Conservation (phyloP, 1,284 basidiomycete species). For the Ganoderma lucidum region DNA sequence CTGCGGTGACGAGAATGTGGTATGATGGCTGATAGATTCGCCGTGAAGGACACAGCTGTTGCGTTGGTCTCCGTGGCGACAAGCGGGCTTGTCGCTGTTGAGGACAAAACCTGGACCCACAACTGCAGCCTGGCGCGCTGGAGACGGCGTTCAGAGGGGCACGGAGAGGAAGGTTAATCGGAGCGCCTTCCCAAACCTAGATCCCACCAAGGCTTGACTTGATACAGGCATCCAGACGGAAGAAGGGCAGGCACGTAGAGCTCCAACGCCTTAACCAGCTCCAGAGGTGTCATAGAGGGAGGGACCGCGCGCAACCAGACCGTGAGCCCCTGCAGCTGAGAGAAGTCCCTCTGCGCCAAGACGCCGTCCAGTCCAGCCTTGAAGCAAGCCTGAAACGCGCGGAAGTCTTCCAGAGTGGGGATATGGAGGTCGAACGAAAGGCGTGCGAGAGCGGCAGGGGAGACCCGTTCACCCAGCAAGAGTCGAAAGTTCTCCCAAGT, state of each 20-base stretch:
- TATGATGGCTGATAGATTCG: conserved; percentile 13
- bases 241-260: conserved; percentile 23
- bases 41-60: neutral
- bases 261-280: conserved; percentile 13
- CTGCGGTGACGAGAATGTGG: conserved; percentile 14
- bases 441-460: conserved; percentile 14
- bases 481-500: conserved; percentile 6
- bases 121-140: neutral
- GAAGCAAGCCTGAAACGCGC: conserved; percentile 5
- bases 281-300: conserved; percentile 12
- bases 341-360: conserved; percentile 19
- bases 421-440: conserved; percentile 24
- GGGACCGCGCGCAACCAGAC: conserved; percentile 25
- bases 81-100: neutral
- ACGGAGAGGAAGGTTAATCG: neutral
- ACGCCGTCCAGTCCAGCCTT: conserved; percentile 12
- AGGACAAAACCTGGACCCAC: conserved; percentile 20
- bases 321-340: conserved; percentile 17
- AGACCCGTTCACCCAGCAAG: conserved; percentile 16
- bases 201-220: conserved; percentile 25
- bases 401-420: conserved; percentile 6
- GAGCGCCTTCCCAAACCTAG: conserved; percentile 9
- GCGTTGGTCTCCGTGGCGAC: conserved; percentile 7
- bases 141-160: neutral
- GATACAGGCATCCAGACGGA: conserved; percentile 16